These are phyloP conservation scores for Hypoxylon lenormandii DNA, from an alignment of 495 filamentous ascomycete species.

Conservation along the genomic window DNA sequence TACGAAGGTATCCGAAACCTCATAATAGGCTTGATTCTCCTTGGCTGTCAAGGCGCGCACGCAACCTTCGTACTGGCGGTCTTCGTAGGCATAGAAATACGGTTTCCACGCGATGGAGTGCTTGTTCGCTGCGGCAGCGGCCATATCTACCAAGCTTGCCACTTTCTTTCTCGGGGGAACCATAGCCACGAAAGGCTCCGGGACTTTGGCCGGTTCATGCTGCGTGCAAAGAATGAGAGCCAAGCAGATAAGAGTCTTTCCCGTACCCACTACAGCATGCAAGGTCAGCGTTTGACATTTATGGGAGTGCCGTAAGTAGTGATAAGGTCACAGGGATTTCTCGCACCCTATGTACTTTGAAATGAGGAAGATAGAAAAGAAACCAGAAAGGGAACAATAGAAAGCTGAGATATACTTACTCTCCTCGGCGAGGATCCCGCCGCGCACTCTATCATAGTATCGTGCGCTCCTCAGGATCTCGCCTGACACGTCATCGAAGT, in stretches of 20 bases:
- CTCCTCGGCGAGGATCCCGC: conserved; percentile 80
- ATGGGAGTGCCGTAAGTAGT: conserved; percentile 21
- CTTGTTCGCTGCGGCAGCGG: conserved; percentile 73
- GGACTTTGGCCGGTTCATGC: conserved; percentile 67
- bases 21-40: conserved; percentile 52
- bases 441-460: conserved; percentile 78
- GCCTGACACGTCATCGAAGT: conserved; percentile 75
- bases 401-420: conserved; percentile 50
- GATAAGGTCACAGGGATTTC: conserved; percentile 50
- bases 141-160: conserved; percentile 71
- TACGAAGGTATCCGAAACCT: conserved; percentile 50
- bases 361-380: no score
- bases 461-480: conserved; percentile 70
- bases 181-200: conserved; percentile 65
- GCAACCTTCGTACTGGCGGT: conserved; percentile 62
- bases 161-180: conserved; percentile 59
- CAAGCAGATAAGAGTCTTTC: conserved; percentile 90
- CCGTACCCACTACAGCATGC: conserved; percentile 63
- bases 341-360: background rate
- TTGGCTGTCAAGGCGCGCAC: conserved; percentile 61
- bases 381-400: conserved; percentile 58
- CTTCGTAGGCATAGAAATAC: conserved; percentile 62
- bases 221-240: conserved; percentile 84
- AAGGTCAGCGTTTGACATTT: conserved; percentile 32
- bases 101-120: conserved; percentile 76